These are phyloP conservation scores for Kalanchoe fedtschenkoi DNA, from an alignment of 164 flowering plant genomes.

Conservation along the genomic window DNA sequence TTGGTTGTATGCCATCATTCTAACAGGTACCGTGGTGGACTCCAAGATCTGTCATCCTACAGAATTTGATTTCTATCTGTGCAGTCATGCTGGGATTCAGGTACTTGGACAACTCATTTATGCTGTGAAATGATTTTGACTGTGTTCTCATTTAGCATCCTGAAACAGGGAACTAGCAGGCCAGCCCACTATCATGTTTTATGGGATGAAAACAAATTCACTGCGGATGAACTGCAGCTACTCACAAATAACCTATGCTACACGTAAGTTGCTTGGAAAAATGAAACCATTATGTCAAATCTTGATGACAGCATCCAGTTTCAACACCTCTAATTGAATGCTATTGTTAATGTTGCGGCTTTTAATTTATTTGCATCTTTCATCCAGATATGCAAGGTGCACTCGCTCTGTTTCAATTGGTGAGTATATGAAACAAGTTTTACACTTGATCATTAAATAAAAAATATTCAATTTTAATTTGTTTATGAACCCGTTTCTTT, in stretches of 20 bases:
- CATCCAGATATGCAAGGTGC: constrained; percentile 67
- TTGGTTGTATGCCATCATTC: neutral
- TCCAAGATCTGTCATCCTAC: constrained; percentile 77
- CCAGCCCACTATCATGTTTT: constrained; percentile 64
- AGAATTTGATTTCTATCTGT: constrained; percentile 67
- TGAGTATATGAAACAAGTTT: constrained; percentile 13
- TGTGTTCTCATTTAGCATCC: neutral
- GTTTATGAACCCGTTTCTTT: too few relatives aligned
- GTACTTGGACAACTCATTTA: constrained; percentile 13
- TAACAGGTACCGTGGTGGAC: constrained; percentile 68
- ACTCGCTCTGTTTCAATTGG: constrained; percentile 80
- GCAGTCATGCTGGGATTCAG: constrained; percentile 77
- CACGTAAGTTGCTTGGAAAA: constrained; percentile 28
- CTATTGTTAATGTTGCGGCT: neutral
- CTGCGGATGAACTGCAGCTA: constrained; percentile 57
- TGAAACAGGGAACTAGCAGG: constrained; percentile 57
- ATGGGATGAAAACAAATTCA: constrained; percentile 76
- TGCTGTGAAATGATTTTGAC: neutral
- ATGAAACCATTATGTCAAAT: neutral
- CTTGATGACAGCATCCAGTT: neutral
- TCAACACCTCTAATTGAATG: neutral
- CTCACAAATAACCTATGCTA: constrained; percentile 70
- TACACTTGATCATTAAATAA: too few relatives aligned
- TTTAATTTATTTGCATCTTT: neutral
- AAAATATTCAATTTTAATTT: too few relatives aligned